Base-by-base conservation (phyloP, 257 asterid genomes). In the Solanum virginianum region DNA sequence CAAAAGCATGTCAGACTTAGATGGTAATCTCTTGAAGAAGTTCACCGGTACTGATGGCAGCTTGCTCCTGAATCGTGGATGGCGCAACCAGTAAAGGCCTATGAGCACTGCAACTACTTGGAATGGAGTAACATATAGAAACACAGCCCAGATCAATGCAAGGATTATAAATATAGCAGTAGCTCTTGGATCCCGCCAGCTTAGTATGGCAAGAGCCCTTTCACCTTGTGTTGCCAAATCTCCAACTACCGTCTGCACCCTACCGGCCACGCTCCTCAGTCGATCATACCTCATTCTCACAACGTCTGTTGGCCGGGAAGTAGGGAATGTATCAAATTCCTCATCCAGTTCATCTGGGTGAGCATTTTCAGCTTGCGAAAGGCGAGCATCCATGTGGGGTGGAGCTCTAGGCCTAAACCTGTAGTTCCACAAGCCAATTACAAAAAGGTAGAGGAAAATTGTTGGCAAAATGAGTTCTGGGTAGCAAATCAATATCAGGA, bases 101-200 rank as follows among this genome's bases (percentile, higher is more conserved):
- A 62, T 16, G 49, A 96, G 87, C 85, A 96, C 89, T 1, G 95
- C 97, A 16, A 94, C 90, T 20, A 94, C 85, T 81, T 94, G 97
- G 86, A 94, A 94, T 4, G 98, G 99, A 54, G 95, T 91, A 22
- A 94, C 89, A 57, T 94, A 96, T 14, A 96, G 91, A 66, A 93
- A 83, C 84, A 96, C 95, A 47, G 98, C 99, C 82, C 88, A 87
- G 59, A 91, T 83, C 86, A 96, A 77, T 18, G 99, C 89, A 70
- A 93, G 87, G 80, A 88, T 84, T 39, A 94, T 90, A 60, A 96
- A 86, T 51, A 93, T 89, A 3, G 97, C 94, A 0, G 99, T 93
- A 22, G 98, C 98, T 88, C 99, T 88, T 0, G 98, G 98, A 85
- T 96, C 99, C 89, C 99, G 92, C 99, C 99, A 96, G 92, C 93